These are phyloP conservation scores for Solanum chmielewskii DNA, from an alignment of 257 asterid species.

Conservation along the genomic window DNA sequence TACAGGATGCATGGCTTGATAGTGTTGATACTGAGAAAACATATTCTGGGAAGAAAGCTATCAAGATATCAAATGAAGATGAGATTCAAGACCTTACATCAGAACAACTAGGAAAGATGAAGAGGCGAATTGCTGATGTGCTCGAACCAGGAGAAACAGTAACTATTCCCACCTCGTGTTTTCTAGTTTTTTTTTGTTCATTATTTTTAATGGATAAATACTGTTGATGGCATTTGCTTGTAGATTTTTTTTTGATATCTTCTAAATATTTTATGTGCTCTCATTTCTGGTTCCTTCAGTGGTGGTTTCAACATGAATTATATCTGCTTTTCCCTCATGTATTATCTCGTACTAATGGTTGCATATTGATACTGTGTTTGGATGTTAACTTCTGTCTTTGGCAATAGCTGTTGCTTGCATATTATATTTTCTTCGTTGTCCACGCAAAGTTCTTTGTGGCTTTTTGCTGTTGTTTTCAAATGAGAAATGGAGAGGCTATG, in stretches of 20 bases:
- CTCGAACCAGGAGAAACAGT: slow-evolving; percentile 95
- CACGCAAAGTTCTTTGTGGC: background rate
- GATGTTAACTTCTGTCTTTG: background rate
- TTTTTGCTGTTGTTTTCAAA: background rate
- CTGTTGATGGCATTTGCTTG: background rate
- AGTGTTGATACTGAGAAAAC: slow-evolving; percentile 43
- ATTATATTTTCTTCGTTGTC: background rate
- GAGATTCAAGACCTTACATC: slow-evolving; percentile 57
- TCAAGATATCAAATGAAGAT: slow-evolving; percentile 22
- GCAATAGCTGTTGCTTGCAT: background rate
- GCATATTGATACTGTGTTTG: background rate
- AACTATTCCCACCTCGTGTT: slow-evolving; percentile 3
- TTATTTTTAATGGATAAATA: background rate
- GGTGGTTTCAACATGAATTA: background rate
- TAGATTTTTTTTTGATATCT: background rate
- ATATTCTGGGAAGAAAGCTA: slow-evolving; percentile 23
- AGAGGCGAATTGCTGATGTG: slow-evolving; percentile 78
- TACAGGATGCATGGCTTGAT: slow-evolving; percentile 99
- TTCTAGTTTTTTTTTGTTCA: background rate
- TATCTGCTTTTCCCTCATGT: background rate
- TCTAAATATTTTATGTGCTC: background rate
- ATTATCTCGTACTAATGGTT: background rate
- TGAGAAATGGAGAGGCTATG: background rate
- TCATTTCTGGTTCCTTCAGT: background rate
- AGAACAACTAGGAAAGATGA: slow-evolving; percentile 66